phyloP scores from a whole-genome alignment of 108 stramenopile genomes.

The Phaeodactylum tricornutum region DNA sequence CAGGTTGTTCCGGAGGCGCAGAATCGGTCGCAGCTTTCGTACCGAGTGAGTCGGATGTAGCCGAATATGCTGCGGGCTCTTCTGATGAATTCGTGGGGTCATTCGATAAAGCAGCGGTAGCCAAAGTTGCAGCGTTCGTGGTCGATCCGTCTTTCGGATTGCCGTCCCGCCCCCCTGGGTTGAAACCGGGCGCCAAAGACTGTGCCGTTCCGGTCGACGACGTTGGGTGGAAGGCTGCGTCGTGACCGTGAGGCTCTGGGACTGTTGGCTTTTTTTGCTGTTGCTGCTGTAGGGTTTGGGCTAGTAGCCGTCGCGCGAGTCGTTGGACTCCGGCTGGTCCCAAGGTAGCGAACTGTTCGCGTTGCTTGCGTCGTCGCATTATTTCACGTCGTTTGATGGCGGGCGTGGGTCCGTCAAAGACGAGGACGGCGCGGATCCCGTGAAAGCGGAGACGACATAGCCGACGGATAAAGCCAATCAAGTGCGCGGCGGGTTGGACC shows the following conservation, averaged over 20 bases:
- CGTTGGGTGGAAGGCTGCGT: too few relatives aligned
- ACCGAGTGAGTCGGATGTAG: too few relatives aligned
- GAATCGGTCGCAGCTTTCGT: too few relatives aligned
- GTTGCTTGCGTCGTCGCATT: constrained; percentile 34
- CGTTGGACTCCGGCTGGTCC: constrained; percentile 35
- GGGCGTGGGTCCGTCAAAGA: constrained; percentile 96
- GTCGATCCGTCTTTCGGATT: not conserved
- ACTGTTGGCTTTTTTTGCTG: constrained; percentile 13
- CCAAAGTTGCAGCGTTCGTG: too few relatives aligned
- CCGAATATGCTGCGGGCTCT: too few relatives aligned
- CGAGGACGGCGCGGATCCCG: constrained; percentile 92
- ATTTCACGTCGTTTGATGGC: constrained; percentile 84
- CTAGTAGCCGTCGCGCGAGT: constrained; percentile 67
- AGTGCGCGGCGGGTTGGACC: constrained; percentile 80
- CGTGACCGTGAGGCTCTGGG: constrained; percentile 4
- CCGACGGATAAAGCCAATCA: constrained; percentile 89
- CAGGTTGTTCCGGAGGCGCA: too few relatives aligned
- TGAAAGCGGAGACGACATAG: constrained; percentile 90
- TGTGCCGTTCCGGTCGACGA: too few relatives aligned
- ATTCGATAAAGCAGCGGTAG: too few relatives aligned
- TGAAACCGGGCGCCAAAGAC: constrained; percentile 1
- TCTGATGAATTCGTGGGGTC: too few relatives aligned
- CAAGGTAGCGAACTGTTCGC: constrained; percentile 29
- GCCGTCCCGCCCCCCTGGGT: constrained; percentile 1
- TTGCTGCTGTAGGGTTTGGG: constrained; percentile 24